These are phyloP conservation scores for Lipomyces japonicus DNA, from an alignment of 805 yeast genomes.

Conservation along the genomic window DNA sequence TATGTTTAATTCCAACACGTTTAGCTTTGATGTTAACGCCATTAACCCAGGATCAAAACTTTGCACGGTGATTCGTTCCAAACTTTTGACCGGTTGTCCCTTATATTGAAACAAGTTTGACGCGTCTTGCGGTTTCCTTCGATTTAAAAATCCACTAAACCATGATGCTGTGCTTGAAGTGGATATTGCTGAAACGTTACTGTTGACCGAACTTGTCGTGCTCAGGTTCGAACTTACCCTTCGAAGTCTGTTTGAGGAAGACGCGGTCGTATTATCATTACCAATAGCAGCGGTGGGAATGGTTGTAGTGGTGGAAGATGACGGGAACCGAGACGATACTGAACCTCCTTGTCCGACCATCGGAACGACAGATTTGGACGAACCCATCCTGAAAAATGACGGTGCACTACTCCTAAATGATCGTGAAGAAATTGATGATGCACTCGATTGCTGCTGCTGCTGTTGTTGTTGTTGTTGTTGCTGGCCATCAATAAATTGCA, in stretches of 20 bases:
- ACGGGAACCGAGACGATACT: conserved; percentile 1
- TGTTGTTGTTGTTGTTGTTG: conserved; percentile 1
- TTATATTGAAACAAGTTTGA: conserved; percentile 11
- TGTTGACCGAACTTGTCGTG: conserved; percentile 13
- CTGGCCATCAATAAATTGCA: conserved; percentile 16
- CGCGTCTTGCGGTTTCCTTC: conserved; percentile 14
- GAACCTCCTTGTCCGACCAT: conserved; percentile 1
- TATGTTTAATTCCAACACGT: conserved; percentile 25
- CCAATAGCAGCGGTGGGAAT: background rate
- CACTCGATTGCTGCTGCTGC: conserved; percentile 3
- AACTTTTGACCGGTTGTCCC: conserved; percentile 17
- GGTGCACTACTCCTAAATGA: background rate
- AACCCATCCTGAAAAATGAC: conserved; percentile 2
- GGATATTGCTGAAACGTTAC: conserved; percentile 14
- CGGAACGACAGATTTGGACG: conserved; percentile 2
- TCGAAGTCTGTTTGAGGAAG: conserved; percentile 10
- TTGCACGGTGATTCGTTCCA: conserved; percentile 27
- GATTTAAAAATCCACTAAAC: conserved; percentile 16
- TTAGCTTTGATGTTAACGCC: conserved; percentile 24
- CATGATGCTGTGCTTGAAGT: conserved; percentile 22
- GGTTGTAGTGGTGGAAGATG: background rate
- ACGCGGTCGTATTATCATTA: background rate
- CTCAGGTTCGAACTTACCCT: conserved; percentile 15
- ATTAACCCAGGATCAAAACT: conserved; percentile 27
- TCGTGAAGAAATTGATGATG: conserved; percentile 5